Conservation (phyloP, 2,329 filamentous ascomycete species). For the Huntiella moniliformis region DNA sequence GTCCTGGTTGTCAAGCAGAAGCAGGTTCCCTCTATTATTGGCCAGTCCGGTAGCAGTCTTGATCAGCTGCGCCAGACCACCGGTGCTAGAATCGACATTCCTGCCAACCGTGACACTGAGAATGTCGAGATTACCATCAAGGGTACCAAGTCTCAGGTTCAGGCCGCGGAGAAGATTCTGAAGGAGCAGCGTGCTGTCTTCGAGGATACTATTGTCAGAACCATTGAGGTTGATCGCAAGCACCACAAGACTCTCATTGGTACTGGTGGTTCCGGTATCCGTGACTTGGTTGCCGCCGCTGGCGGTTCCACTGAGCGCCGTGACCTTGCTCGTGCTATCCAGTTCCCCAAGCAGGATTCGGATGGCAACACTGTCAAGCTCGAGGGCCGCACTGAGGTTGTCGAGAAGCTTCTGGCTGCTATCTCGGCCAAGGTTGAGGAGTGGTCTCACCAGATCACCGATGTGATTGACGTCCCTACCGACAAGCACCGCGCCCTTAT, state of each 20-base stretch:
- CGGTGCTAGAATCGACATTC: constrained; percentile 81
- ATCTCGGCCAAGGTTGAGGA: constrained; percentile 70
- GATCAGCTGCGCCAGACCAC: constrained; percentile 72
- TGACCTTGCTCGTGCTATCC: constrained; percentile 71
- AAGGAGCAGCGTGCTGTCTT: constrained; percentile 75
- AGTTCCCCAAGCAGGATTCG: constrained; percentile 79
- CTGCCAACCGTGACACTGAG: constrained; percentile 54
- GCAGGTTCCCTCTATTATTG: constrained; percentile 86
- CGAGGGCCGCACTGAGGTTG: constrained; percentile 65
- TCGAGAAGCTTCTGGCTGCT: constrained; percentile 70
- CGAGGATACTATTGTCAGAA: constrained; percentile 72
- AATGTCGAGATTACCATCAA: constrained; percentile 78
- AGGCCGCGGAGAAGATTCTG: constrained; percentile 77
- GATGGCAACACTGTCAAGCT: constrained; percentile 71
- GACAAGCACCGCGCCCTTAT: constrained; percentile 86
- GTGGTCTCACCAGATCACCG: constrained; percentile 64
- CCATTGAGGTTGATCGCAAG: constrained; percentile 82
- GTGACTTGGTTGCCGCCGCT: constrained; percentile 68
- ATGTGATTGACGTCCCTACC: constrained; percentile 62
- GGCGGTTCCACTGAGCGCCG: constrained; percentile 78
- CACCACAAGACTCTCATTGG: constrained; percentile 84
- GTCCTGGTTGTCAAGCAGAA: constrained; percentile 74
- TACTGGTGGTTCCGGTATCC: constrained; percentile 65
- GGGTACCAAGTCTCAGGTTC: constrained; percentile 79
- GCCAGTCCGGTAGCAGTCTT: constrained; percentile 74